Base-by-base conservation (phyloP, 768 basidiomycete species). In the Amylocystis lapponica region DNA sequence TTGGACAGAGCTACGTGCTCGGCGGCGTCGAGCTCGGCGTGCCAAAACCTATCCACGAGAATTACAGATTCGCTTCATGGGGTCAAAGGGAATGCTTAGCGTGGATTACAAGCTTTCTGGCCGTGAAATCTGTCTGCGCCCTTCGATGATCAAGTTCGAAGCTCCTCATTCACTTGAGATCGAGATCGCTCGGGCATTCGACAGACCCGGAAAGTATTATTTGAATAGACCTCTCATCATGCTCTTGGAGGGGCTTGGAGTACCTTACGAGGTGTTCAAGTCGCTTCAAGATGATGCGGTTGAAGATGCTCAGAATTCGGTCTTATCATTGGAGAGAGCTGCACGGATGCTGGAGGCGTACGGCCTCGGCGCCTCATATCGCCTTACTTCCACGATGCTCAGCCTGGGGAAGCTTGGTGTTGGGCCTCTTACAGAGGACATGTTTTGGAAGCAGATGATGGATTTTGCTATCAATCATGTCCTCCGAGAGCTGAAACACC, bases 71-170 rank as follows among this genome's bases (percentile, higher is more conserved):
- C 74, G 81, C 14, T 76, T 80, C 50, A 65, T 66, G 48, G 83
- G 83, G 2, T 79, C 78, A 3, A 84, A 84, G 57, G 82, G 83
- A 3, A 76, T 80, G 72, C 42, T 76, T 17, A 77, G 74, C 22
- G 74, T 86, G 8, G 78, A 87, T 49, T 56, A 79, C 49, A 66
- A 41, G 3, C 61, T 84, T 6, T 11, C 44, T 12, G 83, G 78
- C 7, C 64, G 67, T n/a, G 62, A 64, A 3, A 67, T 86, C 23
- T 65, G 68, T 32, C 58, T 83, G 2, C 63, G 82, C 6, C 69
- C 66, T 1, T 81, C 79, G 0, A 85, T 85, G 81, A 71, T 75
- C 51, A 87, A 89, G 58, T 87, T 87, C 49, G 64, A 74, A 22
- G 70, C 71, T 1, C 67, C 68, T 0, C 52, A 68, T 17, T 70